Conservation (phyloP, 345 rosid genomes). For the Chamaenerion angustifolium region DNA sequence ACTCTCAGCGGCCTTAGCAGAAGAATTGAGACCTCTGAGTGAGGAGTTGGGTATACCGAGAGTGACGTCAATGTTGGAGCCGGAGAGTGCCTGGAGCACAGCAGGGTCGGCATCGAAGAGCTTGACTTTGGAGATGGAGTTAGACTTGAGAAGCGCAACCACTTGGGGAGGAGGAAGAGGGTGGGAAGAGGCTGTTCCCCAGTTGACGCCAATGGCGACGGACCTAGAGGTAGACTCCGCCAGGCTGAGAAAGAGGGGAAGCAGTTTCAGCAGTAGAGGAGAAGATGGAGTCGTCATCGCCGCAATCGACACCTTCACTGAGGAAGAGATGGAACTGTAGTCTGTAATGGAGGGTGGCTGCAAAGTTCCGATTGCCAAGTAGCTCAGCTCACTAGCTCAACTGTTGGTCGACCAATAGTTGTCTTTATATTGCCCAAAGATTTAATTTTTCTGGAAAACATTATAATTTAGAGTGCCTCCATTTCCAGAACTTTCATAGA, state of each 20-base stretch:
- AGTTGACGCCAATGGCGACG: constrained; percentile 51
- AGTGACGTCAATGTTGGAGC: constrained; percentile 53
- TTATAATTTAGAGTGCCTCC: no score
- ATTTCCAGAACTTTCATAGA: no score
- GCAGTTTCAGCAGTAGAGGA: not conserved
- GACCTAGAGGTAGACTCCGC: not conserved
- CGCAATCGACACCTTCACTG: no score
- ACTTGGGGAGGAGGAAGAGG: constrained; percentile 69
- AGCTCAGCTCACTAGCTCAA: no score
- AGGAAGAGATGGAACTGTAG: no score
- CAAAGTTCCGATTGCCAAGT: no score
- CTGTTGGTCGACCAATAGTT: no score
- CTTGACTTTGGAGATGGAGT: constrained; percentile 55
- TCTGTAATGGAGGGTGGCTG: no score
- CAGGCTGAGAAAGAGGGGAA: not conserved
- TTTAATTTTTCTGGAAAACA: no score
- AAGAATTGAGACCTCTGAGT: constrained; percentile 58
- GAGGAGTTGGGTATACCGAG: constrained; percentile 55
- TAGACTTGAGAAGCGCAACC: constrained; percentile 75
- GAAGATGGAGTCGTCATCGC: no score
- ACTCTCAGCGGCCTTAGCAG: constrained; percentile 52
- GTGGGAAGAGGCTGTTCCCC: constrained; percentile 75
- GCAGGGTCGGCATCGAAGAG: constrained; percentile 72
- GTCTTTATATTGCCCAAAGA: no score
- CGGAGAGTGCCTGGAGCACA: constrained; percentile 60